A percentile compares a stretch with the other conserved stretches of the same genome.
These are phyloP conservation scores for Pyrenochaeta sp. DNA, from an alignment of 2,329 filamentous ascomycete species.

Conservation along the genomic window DNA sequence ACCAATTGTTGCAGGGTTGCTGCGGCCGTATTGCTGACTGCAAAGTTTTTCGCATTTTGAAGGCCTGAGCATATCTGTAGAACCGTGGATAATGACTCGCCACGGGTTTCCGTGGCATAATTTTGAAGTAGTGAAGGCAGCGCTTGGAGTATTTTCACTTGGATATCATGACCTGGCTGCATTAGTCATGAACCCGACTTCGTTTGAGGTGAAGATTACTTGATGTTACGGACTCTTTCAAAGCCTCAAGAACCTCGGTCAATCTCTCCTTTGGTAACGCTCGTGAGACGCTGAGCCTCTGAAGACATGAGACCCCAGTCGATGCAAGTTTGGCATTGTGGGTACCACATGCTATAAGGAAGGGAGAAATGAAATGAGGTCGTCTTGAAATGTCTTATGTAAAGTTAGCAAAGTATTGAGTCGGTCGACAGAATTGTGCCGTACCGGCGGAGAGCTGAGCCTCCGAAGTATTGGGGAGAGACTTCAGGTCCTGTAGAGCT, in stretches of 20 bases:
- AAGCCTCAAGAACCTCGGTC: conserved; percentile 84
- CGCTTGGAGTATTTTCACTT: conserved; percentile 94
- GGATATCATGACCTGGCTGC: conserved; percentile 76
- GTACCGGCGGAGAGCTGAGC: conserved; percentile 75
- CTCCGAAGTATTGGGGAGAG: conserved; percentile 76
- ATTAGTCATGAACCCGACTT: conserved; percentile 18
- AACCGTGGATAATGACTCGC: conserved; percentile 80
- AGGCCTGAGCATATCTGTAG: conserved; percentile 92
- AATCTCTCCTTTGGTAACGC: conserved; percentile 82
- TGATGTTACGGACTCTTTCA: conserved; percentile 80
- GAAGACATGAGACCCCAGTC: conserved; percentile 87
- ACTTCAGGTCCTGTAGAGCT: conserved; percentile 87
- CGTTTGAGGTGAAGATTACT: conserved; percentile 55
- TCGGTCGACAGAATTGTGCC: conserved; percentile 10
- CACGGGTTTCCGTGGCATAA: conserved; percentile 82
- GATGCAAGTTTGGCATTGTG: conserved; percentile 89
- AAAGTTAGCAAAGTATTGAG: conserved; percentile 5
- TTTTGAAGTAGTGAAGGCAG: conserved; percentile 90
- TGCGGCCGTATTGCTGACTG: conserved; percentile 94
- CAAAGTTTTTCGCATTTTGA: conserved; percentile 89
- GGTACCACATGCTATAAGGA: conserved; percentile 90
- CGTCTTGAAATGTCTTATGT: conserved; percentile 79
- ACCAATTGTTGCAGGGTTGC: conserved; percentile 96
- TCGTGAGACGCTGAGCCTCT: conserved; percentile 83
- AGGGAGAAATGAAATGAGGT: conserved; percentile 87